A percentile compares a stretch with the other conserved stretches of the same genome.
These are phyloP conservation scores for Periglandula ipomoeae DNA, from an alignment of 2,329 filamentous ascomycete species.

Conservation along the genomic window DNA sequence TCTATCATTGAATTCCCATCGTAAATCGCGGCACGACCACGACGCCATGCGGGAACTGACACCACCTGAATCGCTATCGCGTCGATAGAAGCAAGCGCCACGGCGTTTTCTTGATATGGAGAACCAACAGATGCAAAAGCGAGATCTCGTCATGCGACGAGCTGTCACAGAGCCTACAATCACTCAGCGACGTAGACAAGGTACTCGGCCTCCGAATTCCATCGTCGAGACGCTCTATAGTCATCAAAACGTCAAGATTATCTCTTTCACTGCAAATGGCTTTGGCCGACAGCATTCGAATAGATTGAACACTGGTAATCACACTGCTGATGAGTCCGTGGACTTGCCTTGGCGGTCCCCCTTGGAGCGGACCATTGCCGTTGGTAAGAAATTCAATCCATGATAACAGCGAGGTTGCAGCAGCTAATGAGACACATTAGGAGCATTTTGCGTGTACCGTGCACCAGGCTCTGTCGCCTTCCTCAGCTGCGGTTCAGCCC, in stretches of 20 bases:
- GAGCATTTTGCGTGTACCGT: constrained; percentile 73
- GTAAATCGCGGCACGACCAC: too few relatives aligned
- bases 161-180: not conserved
- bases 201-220: not conserved
- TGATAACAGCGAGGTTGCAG: not conserved
- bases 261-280: constrained; percentile 40
- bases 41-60: not conserved
- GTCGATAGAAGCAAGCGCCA: not conserved
- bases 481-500: constrained; percentile 71
- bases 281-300: constrained; percentile 17
- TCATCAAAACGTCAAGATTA: constrained; percentile 63
- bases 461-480: constrained; percentile 82
- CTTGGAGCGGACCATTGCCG: constrained; percentile 73
- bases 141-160: not conserved
- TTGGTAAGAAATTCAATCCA: constrained; percentile 43
- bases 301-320: constrained; percentile 8
- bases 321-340: constrained; percentile 37
- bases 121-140: not conserved
- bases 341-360: constrained; percentile 64
- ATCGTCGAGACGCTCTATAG: constrained; percentile 63
- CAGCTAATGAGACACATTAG: constrained; percentile 26
- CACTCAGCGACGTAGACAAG: not conserved
- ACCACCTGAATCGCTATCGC: too few relatives aligned
- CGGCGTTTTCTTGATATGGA: not conserved
- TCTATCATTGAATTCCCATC: too few relatives aligned